A percentile compares a stretch with the other conserved stretches of the same genome.
These are phyloP conservation scores for Ophiognomonia clavigignenti-juglandacearum DNA, from an alignment of 2,329 filamentous ascomycete genomes.

Conservation along the genomic window DNA sequence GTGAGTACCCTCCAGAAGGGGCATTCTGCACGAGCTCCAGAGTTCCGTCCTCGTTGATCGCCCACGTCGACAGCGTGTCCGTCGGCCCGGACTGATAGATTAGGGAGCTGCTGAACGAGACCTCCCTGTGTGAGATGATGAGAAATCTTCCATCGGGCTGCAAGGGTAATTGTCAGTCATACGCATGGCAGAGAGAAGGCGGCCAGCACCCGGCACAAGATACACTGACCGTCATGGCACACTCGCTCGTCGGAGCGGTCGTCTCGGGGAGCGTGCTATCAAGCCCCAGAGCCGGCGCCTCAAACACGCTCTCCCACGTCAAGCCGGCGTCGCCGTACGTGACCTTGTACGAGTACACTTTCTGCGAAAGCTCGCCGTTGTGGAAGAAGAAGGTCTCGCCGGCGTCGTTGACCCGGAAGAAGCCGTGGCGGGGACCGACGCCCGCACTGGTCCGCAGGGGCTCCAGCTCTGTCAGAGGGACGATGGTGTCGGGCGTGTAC, in stretches of 20 bases:
- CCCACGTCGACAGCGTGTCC: conserved; percentile 61
- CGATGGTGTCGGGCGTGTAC: conserved; percentile 14
- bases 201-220: no score
- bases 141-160: conserved; percentile 51
- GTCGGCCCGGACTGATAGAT: conserved; percentile 33
- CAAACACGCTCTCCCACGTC: conserved; percentile 19
- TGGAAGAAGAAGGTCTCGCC: conserved; percentile 19
- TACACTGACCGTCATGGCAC: conserved; percentile 17
- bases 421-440: conserved; percentile 18
- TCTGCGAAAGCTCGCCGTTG: conserved; percentile 19
- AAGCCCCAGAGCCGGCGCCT: conserved; percentile 13
- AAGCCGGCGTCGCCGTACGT: conserved; percentile 17
- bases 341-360: conserved; percentile 19
- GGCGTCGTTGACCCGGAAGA: conserved; percentile 17
- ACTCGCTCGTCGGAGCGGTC: conserved; percentile 19
- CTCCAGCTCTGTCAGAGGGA: conserved; percentile 15
- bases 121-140: conserved; percentile 64
- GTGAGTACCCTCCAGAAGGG: conserved; percentile 58
- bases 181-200: no score
- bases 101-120: conserved; percentile 42
- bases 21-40: conserved; percentile 52
- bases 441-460: conserved; percentile 16
- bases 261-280: conserved; percentile 13
- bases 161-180: no score
- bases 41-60: conserved; percentile 46